These are phyloP conservation scores for Boletellus deceptivus DNA, from an alignment of 1,284 basidiomycete species.

Conservation along the genomic window DNA sequence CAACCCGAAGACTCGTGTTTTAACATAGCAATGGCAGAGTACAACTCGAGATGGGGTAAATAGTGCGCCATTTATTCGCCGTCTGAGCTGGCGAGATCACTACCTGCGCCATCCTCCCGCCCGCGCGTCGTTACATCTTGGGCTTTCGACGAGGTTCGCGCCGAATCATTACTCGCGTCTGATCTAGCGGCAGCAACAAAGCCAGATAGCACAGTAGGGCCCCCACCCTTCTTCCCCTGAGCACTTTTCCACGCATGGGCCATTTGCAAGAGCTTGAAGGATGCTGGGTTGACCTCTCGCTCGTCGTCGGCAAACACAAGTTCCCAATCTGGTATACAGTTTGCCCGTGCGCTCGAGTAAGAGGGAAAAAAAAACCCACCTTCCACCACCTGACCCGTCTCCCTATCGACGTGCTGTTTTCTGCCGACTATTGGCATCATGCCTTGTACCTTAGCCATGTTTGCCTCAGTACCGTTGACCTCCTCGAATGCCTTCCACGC, in stretches of 20 bases:
- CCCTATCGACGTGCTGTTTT: slow-evolving; percentile 77
- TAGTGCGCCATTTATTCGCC: slow-evolving; percentile 27
- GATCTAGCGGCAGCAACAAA: slow-evolving; percentile 41
- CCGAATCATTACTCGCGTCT: slow-evolving; percentile 14
- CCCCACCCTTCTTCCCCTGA: slow-evolving; percentile 39
- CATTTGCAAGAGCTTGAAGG: slow-evolving; percentile 92
- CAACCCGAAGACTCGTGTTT: too few species aligned
- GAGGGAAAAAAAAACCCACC: slow-evolving; percentile 44
- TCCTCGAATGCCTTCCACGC: slow-evolving; percentile 93
- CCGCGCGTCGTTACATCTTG: slow-evolving; percentile 19
- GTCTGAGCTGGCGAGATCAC: slow-evolving; percentile 46
- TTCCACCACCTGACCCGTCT: slow-evolving; percentile 83
- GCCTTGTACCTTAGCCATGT: slow-evolving; percentile 75
- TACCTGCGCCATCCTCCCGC: slow-evolving; percentile 31
- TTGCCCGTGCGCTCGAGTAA: neutral
- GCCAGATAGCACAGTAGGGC: slow-evolving; percentile 38
- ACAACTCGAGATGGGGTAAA: neutral
- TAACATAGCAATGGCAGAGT: neutral
- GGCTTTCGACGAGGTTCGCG: slow-evolving; percentile 7
- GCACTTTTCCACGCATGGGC: slow-evolving; percentile 84
- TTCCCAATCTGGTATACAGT: slow-evolving; percentile 72
- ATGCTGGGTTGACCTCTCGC: slow-evolving; percentile 84
- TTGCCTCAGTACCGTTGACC: slow-evolving; percentile 66
- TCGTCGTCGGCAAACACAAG: slow-evolving; percentile 95
- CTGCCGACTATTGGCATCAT: slow-evolving; percentile 93